phyloP scores from a whole-genome alignment of 345 rosid species.

The Hevea brasiliensis region DNA sequence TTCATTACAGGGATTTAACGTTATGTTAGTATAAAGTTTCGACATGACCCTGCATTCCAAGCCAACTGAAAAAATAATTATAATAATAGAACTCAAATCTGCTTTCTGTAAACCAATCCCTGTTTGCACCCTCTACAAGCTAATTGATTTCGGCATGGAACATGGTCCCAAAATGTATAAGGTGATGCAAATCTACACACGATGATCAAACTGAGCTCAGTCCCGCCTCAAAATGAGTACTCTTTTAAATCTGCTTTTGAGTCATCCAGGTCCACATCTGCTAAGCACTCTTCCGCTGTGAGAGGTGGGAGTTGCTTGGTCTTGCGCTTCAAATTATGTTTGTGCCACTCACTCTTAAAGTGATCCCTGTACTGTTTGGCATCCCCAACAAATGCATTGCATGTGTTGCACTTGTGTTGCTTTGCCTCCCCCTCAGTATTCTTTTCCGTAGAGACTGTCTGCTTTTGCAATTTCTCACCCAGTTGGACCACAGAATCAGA shows the following conservation, averaged over 20 bases:
- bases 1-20: too few relatives aligned
- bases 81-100: not conserved
- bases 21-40: too few relatives aligned
- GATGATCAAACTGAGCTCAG: not conserved
- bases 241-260: conserved; percentile 76
- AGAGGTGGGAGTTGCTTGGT: conserved; percentile 81
- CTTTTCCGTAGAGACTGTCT: conserved; percentile 44
- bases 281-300: conserved; percentile 71
- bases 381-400: conserved; percentile 73
- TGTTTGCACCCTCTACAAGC: not conserved
- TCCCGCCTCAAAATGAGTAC: conserved; percentile 67
- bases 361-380: conserved; percentile 85
- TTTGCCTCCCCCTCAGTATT: conserved; percentile 49
- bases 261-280: conserved; percentile 68
- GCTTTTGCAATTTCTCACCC: conserved; percentile 51
- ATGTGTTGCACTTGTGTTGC: conserved; percentile 79
- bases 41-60: not conserved
- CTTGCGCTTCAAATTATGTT: conserved; percentile 88
- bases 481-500: conserved; percentile 40
- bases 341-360: conserved; percentile 96
- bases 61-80: not conserved
- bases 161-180: not conserved
- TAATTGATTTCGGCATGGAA: not conserved
- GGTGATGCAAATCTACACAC: not conserved
- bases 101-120: not conserved